These are phyloP conservation scores for Suillus decipiens DNA, from an alignment of 768 basidiomycete species.

Conservation along the genomic window DNA sequence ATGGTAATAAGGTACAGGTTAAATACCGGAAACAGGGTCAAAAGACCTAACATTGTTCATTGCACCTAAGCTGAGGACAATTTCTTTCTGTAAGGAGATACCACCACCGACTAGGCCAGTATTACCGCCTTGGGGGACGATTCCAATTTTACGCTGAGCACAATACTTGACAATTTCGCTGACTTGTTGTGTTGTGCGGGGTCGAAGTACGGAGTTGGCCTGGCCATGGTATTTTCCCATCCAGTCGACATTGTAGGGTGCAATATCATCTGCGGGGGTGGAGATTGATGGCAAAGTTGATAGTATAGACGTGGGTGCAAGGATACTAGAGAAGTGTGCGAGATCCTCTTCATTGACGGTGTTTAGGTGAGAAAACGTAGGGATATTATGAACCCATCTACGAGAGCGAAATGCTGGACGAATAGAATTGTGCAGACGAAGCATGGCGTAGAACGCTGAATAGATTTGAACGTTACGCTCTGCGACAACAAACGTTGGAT, in stretches of 20 bases:
- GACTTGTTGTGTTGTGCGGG: slow-evolving; percentile 86
- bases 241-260: slow-evolving; percentile 88
- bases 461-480: neutral
- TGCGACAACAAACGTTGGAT: neutral
- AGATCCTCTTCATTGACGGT: slow-evolving; percentile 60
- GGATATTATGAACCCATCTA: slow-evolving; percentile 24
- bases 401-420: slow-evolving; percentile 7
- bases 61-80: slow-evolving; percentile 82
- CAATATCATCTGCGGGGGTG: slow-evolving; percentile 62
- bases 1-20: slow-evolving; percentile 10
- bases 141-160: slow-evolving; percentile 74
- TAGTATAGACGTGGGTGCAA: slow-evolving; percentile 63
- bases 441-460: slow-evolving; percentile 8
- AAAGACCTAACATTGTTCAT: slow-evolving; percentile 83
- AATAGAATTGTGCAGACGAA: slow-evolving; percentile 11
- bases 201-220: slow-evolving; percentile 84
- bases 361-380: slow-evolving; percentile 38
- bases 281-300: slow-evolving; percentile 61
- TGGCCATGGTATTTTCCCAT: slow-evolving; percentile 92
- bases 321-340: slow-evolving; percentile 65
- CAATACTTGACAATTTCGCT: slow-evolving; percentile 88
- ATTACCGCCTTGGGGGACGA: slow-evolving; percentile 98
- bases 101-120: slow-evolving; percentile 97
- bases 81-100: slow-evolving; percentile 84
- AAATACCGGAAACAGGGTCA: slow-evolving; percentile 77